Percentiles rank a stretch among this genome's conserved stretches.
phyloP scores from a whole-genome alignment of 192 early-diverging fungal species.

The Bifiguratus adelaidae region DNA sequence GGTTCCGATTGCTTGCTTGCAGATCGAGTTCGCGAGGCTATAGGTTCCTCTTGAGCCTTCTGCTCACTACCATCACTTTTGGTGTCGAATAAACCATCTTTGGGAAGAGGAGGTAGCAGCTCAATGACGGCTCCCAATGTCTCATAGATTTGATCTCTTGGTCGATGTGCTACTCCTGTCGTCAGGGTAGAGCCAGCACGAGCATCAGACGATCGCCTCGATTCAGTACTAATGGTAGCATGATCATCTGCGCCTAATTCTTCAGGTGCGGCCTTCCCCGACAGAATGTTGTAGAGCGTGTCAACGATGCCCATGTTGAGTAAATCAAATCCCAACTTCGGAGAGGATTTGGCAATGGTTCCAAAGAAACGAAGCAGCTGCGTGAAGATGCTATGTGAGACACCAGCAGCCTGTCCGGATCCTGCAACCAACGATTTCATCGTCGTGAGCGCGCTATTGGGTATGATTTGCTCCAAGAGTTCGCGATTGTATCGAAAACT shows the following conservation, averaged over 20 bases:
- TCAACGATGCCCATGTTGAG: conserved; percentile 29
- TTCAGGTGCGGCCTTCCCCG: conserved; percentile 14
- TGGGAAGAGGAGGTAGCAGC: conserved; percentile 47
- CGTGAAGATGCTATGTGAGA: conserved; percentile 35
- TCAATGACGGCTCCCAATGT: conserved; percentile 45
- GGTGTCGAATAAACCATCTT: conserved; percentile 7
- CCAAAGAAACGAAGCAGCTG: conserved; percentile 44
- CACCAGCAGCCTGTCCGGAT: conserved; percentile 19
- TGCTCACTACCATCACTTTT: background rate
- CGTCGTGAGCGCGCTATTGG: conserved; percentile 38
- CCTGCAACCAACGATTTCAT: conserved; percentile 44
- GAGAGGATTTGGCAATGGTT: conserved; percentile 41
- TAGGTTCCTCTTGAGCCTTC: background rate
- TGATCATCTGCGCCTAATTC: conserved; percentile 3
- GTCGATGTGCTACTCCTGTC: conserved; percentile 6
- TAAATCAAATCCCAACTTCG: conserved; percentile 24
- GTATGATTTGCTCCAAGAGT: conserved; percentile 46
- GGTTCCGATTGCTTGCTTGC: background rate
- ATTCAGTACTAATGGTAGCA: background rate
- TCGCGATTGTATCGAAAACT: conserved; percentile 43
- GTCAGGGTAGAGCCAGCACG: too few relatives aligned
- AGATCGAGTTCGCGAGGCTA: conserved; percentile 19
- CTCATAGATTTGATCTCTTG: conserved; percentile 41
- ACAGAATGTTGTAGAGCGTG: conserved; percentile 29
- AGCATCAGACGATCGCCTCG: too few relatives aligned